Evolutionary conservation across 1,139 yeast genomes (phyloP).

Genomic region (Hemisphaericaspora lyxosophila): DNA sequence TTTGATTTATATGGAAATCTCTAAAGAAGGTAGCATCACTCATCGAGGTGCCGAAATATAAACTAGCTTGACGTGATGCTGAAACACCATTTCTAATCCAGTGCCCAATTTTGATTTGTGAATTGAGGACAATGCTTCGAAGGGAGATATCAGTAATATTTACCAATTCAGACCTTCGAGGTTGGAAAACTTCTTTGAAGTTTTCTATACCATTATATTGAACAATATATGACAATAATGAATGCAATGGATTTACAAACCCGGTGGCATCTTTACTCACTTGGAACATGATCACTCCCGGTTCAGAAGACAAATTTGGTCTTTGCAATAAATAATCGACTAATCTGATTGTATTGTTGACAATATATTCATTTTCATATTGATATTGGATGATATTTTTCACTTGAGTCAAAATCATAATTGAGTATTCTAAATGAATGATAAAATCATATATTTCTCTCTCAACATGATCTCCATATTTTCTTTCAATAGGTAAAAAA

Average conservation of each 20-base stretch:
- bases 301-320: conserved; percentile 26
- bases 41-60: conserved; percentile 35
- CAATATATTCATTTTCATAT: conserved; percentile 18
- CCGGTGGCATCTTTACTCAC: conserved; percentile 54
- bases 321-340: conserved; percentile 19
- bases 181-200: conserved; percentile 18
- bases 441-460: conserved; percentile 51
- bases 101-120: conserved; percentile 76
- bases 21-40: conserved; percentile 36
- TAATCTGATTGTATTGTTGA: conserved; percentile 19
- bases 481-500: conserved; percentile 53
- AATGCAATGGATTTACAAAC: conserved; percentile 59
- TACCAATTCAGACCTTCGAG: conserved; percentile 29
- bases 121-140: conserved; percentile 61
- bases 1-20: conserved; percentile 60
- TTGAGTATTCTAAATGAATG: conserved; percentile 48
- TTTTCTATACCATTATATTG: conserved; percentile 29
- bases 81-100: conserved; percentile 87
- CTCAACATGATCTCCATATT: conserved; percentile 68
- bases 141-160: conserved; percentile 56
- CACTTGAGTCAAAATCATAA: conserved; percentile 47
- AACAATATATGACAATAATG: conserved; percentile 48
- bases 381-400: conserved; percentile 42
- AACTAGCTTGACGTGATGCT: conserved; percentile 47
- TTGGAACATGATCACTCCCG: conserved; percentile 39